Evolutionary conservation across 768 basidiomycete species (phyloP).

Genomic region (Pholiota microspora): DNA sequence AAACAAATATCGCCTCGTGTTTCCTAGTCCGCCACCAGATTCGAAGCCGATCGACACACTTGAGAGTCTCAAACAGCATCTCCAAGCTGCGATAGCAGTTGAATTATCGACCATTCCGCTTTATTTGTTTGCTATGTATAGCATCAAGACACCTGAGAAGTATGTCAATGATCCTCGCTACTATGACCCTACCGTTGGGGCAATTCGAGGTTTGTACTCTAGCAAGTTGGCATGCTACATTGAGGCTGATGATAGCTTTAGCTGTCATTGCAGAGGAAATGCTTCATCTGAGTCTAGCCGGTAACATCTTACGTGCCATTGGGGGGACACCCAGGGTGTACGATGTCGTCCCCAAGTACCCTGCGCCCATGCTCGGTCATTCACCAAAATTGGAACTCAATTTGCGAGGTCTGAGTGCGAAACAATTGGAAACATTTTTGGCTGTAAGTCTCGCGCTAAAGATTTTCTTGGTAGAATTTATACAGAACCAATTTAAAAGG

Average conservation of each 20-base stretch:
- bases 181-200: constrained; percentile 11
- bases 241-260: constrained; percentile 2
- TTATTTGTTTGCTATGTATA: constrained; percentile 25
- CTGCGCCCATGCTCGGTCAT: constrained; percentile 18
- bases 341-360: constrained; percentile 20
- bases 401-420: constrained; percentile 7
- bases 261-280: constrained; percentile 26
- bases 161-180: constrained; percentile 14
- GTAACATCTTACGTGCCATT: constrained; percentile 21
- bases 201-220: constrained; percentile 10
- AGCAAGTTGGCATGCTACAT: background rate
- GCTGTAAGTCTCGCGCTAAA: constrained; percentile 4
- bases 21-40: constrained; percentile 7
- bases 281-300: constrained; percentile 25
- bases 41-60: constrained; percentile 8
- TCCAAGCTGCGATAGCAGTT: constrained; percentile 22
- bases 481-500: background rate
- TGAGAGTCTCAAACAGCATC: constrained; percentile 16
- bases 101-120: constrained; percentile 26
- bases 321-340: constrained; percentile 22
- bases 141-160: constrained; percentile 18
- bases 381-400: constrained; percentile 15
- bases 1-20: background rate
- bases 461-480: background rate
- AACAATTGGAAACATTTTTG: constrained; percentile 13